Conservation (phyloP, 352 stramenopile species). For the Phytophthora pistaciae region DNA sequence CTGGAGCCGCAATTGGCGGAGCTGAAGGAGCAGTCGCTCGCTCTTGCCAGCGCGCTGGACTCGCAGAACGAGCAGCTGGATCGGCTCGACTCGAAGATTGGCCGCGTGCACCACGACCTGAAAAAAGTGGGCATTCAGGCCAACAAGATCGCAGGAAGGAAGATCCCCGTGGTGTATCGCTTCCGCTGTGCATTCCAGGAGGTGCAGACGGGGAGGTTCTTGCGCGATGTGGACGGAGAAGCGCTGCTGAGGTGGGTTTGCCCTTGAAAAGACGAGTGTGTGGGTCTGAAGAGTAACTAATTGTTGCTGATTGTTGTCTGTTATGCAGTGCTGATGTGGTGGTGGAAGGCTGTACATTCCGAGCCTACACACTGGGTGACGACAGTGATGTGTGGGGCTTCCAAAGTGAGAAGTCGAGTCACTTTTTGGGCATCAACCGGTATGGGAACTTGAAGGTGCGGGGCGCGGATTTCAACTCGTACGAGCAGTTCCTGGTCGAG, state of each 20-base stretch:
- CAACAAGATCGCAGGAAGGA: constrained; percentile 55
- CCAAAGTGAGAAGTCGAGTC: constrained; percentile 71
- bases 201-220: constrained; percentile 52
- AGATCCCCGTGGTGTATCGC: constrained; percentile 48
- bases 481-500: constrained; percentile 83
- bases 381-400: constrained; percentile 84
- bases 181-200: constrained; percentile 86
- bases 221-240: constrained; percentile 71
- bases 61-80: constrained; percentile 73
- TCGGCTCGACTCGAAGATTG: constrained; percentile 70
- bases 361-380: constrained; percentile 80
- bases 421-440: constrained; percentile 79
- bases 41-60: constrained; percentile 66
- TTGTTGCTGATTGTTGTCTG: not conserved
- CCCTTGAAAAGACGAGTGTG: not conserved
- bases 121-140: constrained; percentile 75
- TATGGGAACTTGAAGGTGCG: constrained; percentile 74
- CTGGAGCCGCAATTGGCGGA: constrained; percentile 68
- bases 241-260: constrained; percentile 52
- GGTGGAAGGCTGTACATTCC: constrained; percentile 69
- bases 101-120: constrained; percentile 73
- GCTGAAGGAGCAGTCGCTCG: constrained; percentile 74
- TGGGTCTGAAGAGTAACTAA: not conserved
- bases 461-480: constrained; percentile 69
- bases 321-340: constrained; percentile 68